Evolutionary conservation across 1,139 yeast species (phyloP).

Genomic region (Yamadazyma diddensiae): DNA sequence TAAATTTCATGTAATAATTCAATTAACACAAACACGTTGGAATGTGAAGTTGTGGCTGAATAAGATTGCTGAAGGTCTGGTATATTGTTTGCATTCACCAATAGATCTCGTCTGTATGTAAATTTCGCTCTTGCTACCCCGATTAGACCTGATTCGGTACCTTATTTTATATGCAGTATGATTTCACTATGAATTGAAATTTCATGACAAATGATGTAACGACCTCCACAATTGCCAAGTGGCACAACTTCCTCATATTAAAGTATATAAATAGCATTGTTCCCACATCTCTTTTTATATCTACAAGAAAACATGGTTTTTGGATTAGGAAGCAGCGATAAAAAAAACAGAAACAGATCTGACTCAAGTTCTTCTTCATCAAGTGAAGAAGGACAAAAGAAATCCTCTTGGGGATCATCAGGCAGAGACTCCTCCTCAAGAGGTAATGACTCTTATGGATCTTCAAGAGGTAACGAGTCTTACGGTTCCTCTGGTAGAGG

Average conservation of each 20-base stretch:
- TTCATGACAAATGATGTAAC: slow-evolving; percentile 2
- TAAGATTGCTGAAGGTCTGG: slow-evolving; percentile 3
- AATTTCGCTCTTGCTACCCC: slow-evolving; percentile 2
- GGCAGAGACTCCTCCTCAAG: slow-evolving; percentile 16
- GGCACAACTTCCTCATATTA: not conserved
- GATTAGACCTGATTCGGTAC: slow-evolving; percentile 1
- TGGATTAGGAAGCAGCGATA: slow-evolving; percentile 13
- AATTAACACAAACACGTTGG: no score
- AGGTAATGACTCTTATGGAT: slow-evolving; percentile 12
- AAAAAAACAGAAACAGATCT: slow-evolving; percentile 8
- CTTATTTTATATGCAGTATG: no score
- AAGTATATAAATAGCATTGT: not conserved
- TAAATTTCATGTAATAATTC: no score
- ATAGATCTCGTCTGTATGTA: not conserved
- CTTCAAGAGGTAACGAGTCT: slow-evolving; percentile 10
- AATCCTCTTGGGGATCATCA: slow-evolving; percentile 12
- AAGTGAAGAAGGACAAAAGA: slow-evolving; percentile 2
- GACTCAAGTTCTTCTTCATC: slow-evolving; percentile 9
- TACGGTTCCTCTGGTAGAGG: slow-evolving; percentile 9
- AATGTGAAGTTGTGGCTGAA: no score
- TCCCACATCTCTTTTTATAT: not conserved
- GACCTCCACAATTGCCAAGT: not conserved
- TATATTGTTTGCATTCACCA: slow-evolving; percentile 3
- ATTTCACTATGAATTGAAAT: no score
- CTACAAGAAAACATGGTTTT: slow-evolving; percentile 14